Percentiles rank a stretch among this genome's conserved stretches.
Evolutionary conservation across 352 stramenopile genomes (phyloP).

Genomic region (Phytophthora hibernalis): DNA sequence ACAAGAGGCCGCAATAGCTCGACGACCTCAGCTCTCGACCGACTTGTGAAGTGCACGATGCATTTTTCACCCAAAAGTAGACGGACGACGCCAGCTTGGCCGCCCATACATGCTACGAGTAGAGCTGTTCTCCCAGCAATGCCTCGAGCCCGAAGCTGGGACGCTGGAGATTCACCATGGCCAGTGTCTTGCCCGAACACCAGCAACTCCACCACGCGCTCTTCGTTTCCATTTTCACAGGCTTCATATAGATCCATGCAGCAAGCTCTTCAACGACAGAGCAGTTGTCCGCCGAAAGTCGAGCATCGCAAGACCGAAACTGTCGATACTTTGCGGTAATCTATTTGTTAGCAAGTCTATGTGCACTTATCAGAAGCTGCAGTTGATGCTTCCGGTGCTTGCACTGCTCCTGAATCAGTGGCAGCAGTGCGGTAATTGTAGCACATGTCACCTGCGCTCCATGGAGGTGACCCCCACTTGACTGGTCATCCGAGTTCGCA

Average conservation of each 20-base stretch:
- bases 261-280: neutral
- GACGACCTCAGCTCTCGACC: constrained; percentile 47
- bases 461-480: constrained; percentile 1
- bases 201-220: constrained; percentile 80
- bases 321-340: constrained; percentile 9
- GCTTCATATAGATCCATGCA: constrained; percentile 83
- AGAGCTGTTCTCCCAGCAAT: constrained; percentile 69
- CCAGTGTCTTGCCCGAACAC: constrained; percentile 42
- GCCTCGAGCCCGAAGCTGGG: constrained; percentile 37
- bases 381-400: constrained; percentile 1
- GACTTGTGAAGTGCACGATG: constrained; percentile 73
- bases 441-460: constrained; percentile 40
- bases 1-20: constrained; percentile 54
- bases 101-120: constrained; percentile 71
- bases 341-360: constrained; percentile 8
- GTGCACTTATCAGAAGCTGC: neutral
- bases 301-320: constrained; percentile 25
- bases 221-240: constrained; percentile 86
- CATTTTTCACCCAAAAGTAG: constrained; percentile 71
- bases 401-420: neutral
- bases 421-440: constrained; percentile 31
- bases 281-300: constrained; percentile 9
- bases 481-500: constrained; percentile 13
- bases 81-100: constrained; percentile 65
- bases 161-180: constrained; percentile 8